Base-by-base conservation (phyloP, 805 yeast species). In the Sungouiella blattae region DNA sequence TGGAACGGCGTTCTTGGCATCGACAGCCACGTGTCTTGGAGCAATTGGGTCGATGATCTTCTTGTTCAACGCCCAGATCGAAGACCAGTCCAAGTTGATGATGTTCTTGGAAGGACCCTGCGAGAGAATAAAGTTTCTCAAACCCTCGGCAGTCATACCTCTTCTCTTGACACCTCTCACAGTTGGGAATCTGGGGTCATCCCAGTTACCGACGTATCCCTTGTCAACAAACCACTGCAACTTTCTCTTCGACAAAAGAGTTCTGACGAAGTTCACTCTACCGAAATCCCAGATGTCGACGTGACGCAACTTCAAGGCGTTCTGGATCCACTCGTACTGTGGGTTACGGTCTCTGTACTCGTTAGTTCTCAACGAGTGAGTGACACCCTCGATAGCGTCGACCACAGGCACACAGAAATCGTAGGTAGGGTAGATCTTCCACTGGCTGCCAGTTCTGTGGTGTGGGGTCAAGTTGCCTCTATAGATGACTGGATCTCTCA, bases 101-200 rank as follows among this genome's bases (percentile, higher is more conserved):
- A 93, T 88, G 71, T 93, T 93, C 70, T 83, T 87, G 30, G 98
- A 91, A 26, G 99, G 99, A 55, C 99, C 99, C 71, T 93, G 98
- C 33, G 95, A 77, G 43, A 93, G 73, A 49, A 93, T 85, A 55
- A 93, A 93, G 74, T 86, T 85, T 66, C 91, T 80, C 62, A 93
- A 78, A 48, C 98, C 99, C 71, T 93, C 97, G 45, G 93, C 94
- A 26, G 96, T 80, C 99, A 93, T 93, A 72, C 99, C 99, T 73
- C 99, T 85, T 75, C 98, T 83, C 73, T 97, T 87, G 35, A 91
- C 96, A 72, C 99, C 99, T 66, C 98, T 83, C 26, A 93, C 96
- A 30, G 99, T 93, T 50, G 99, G 99, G 87, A 93, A 93, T 64
- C 99, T 78, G 52, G 99, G 98, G 64, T 93, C 99, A 58, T 93